Evolutionary conservation across 139 green algal species (phyloP).

Genomic region (Chlamydomonas eustigma): DNA sequence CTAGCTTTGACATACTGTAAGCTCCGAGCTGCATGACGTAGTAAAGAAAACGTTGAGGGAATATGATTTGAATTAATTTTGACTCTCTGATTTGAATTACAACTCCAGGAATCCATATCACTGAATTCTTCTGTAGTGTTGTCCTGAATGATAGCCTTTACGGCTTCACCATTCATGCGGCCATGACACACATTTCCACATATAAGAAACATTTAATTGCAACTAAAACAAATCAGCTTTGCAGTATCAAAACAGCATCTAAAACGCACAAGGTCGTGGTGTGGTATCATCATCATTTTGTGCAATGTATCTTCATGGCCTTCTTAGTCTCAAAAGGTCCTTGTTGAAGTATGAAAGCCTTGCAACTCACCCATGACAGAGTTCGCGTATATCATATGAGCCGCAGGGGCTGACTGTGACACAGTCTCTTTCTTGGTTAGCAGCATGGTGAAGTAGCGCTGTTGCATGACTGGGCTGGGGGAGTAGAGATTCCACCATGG

Average conservation of each 20-base stretch:
- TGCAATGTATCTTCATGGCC: background rate
- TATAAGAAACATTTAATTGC: background rate
- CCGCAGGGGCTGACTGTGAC: no score
- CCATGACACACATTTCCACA: no score
- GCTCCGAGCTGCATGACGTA: background rate
- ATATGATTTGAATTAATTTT: no score
- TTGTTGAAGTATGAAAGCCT: background rate
- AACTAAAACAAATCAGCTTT: background rate
- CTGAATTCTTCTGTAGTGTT: background rate
- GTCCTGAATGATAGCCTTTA: background rate
- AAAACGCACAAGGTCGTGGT: no score
- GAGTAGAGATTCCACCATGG: background rate
- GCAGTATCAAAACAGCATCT: background rate
- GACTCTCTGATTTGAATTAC: background rate
- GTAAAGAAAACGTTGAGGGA: background rate
- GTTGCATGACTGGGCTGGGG: background rate
- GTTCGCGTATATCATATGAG: background rate
- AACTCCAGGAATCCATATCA: background rate
- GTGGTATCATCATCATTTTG: background rate
- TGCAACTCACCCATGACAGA: background rate
- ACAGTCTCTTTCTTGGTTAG: background rate
- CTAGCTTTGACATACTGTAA: background rate
- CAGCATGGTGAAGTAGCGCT: background rate
- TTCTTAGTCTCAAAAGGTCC: background rate
- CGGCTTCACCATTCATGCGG: background rate